These are phyloP conservation scores for Aquilaria sinensis DNA, from an alignment of 345 rosid species.

Conservation along the genomic window DNA sequence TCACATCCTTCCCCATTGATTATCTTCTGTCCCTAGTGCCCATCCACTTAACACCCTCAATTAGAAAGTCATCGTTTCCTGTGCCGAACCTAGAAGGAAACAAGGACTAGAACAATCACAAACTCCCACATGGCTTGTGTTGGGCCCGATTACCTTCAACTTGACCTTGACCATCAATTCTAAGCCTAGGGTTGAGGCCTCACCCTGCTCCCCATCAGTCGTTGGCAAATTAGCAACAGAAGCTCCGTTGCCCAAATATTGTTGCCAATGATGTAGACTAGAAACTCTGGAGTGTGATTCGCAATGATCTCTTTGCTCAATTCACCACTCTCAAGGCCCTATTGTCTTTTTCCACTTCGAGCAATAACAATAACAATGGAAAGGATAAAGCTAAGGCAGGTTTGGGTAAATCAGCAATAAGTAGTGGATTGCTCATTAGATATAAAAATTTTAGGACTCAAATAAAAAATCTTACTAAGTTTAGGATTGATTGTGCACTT, in stretches of 20 bases:
- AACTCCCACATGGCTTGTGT: constrained; percentile 43
- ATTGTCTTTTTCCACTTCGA: constrained; percentile 21
- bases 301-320: constrained; percentile 56
- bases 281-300: constrained; percentile 18
- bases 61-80: no score
- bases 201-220: constrained; percentile 13
- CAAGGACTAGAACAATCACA: neutral
- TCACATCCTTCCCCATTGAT: no score
- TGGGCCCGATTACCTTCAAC: constrained; percentile 15
- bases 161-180: constrained; percentile 70
- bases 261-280: constrained; percentile 6
- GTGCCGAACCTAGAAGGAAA: no score
- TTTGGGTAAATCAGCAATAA: neutral
- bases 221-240: constrained; percentile 1
- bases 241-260: constrained; percentile 2
- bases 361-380: neutral
- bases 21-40: no score
- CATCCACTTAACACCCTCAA: no score
- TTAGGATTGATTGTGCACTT: no score
- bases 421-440: no score
- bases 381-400: constrained; percentile 1
- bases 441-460: no score
- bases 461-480: no score
- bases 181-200: constrained; percentile 57
- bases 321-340: constrained; percentile 62